Conservation (phyloP, 2,329 filamentous ascomycete species). For the Onygenales sp. region DNA sequence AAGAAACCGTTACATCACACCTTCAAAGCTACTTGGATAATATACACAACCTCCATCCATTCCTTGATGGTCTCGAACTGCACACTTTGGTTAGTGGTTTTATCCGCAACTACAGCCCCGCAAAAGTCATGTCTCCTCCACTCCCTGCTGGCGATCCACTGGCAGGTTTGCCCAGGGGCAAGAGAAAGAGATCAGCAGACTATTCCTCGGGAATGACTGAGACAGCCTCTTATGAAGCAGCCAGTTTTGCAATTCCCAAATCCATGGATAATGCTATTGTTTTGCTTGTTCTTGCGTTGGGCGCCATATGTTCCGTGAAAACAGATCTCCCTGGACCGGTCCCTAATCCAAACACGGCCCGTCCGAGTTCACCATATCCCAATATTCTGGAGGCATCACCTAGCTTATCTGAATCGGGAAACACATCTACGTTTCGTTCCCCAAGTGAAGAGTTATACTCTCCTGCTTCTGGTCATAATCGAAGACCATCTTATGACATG, state of each 20-base stretch:
- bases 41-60: constrained; percentile 56
- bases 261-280: constrained; percentile 75
- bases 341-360: constrained; percentile 10
- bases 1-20: constrained; percentile 40
- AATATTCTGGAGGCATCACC: background rate
- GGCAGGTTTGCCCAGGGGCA: constrained; percentile 9
- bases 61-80: constrained; percentile 48
- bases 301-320: constrained; percentile 61
- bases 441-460: background rate
- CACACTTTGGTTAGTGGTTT: constrained; percentile 44
- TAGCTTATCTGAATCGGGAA: background rate
- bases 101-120: constrained; percentile 38
- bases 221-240: background rate
- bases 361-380: constrained; percentile 12
- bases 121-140: background rate
- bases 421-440: background rate
- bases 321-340: constrained; percentile 46
- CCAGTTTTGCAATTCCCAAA: constrained; percentile 31
- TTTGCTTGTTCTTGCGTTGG: constrained; percentile 72
- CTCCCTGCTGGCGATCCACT: background rate
- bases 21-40: constrained; percentile 48
- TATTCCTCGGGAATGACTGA: constrained; percentile 1
- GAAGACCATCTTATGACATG: constrained; percentile 6
- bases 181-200: constrained; percentile 12
- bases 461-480: constrained; percentile 5